phyloP scores from a whole-genome alignment of 306 rosid genomes.

The Prunus armeniaca region DNA sequence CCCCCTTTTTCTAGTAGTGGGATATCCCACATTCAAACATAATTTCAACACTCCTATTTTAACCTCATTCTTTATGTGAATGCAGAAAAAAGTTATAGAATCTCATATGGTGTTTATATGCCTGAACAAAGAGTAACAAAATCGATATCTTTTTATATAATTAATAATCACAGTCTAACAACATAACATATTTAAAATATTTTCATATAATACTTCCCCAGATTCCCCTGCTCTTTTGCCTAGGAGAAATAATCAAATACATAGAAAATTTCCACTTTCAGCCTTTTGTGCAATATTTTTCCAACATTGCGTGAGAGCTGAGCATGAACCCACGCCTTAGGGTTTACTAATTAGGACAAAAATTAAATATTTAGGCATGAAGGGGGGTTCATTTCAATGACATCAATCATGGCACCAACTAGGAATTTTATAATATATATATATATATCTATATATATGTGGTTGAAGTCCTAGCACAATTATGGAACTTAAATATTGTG shows the following conservation, averaged over 20 bases:
- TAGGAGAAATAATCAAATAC: not conserved
- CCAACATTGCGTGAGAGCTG: constrained; percentile 8
- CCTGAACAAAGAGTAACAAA: no score
- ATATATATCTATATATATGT: no score
- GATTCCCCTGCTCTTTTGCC: not conserved
- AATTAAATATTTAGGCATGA: not conserved
- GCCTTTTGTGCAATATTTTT: not conserved
- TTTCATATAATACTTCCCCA: not conserved
- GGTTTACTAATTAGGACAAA: not conserved
- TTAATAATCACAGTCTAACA: no score
- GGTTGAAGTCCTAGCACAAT: constrained; percentile 10
- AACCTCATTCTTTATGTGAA: no score
- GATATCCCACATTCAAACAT: no score
- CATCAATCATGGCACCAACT: constrained; percentile 20
- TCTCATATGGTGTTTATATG: no score
- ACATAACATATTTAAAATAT: no score
- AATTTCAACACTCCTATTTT: no score
- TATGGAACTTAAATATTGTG: constrained; percentile 13
- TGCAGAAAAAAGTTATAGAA: no score
- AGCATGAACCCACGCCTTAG: constrained; percentile 13
- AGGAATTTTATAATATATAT: not conserved
- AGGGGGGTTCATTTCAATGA: not conserved
- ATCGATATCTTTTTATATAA: no score
- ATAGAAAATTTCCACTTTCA: not conserved
- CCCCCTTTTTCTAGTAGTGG: no score